Base-by-base conservation (phyloP, 2,329 filamentous ascomycete genomes). In the Paecilomyces fulvus region DNA sequence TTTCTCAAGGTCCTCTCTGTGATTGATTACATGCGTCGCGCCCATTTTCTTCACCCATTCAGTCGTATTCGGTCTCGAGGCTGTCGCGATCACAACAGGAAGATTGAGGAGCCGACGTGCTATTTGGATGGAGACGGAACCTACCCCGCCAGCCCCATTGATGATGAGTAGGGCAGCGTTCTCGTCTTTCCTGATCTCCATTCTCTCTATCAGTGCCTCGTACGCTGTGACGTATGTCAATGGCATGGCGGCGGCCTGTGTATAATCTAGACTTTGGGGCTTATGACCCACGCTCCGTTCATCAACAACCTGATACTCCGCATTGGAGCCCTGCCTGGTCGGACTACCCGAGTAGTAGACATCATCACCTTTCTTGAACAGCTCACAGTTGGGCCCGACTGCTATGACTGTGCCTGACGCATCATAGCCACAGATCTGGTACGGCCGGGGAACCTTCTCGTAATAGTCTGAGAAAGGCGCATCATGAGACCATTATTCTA, bases 141-240 rank as follows among this genome's bases (percentile, higher is more conserved):
- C 77, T 28, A 79, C 73, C 43, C 73, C 77, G 30, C 77, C 77
- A 1, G 71, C 70, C 1, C 76, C 77, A 56, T 79, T 79, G 60
- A 78, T 71, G 57, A 79, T 78, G 21, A 79, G 57, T 11, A 77
- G 64, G 17, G 65, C 71, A 25, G 70, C 67, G n/a, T 71, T 59
- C 56, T 75, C 73, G 2, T 65, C 67, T 51, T 69, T 63, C 17
- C 62, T 53, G 25, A 75, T 69, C 51, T 80, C 72, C 55, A 77
- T 63, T 20, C 74, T 65, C 58, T 78, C 74, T 2, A 75, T 68
- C 21, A 79, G 67, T 3, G 75, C 67, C 61, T 78, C 70, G 57
- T 70, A 77, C 2, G 76, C 76, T 1, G 76, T 78, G 17, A 72
- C 68, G 60, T 70, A 77, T 0, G 74, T 77, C 56, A 79, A 56